phyloP scores from a whole-genome alignment of 495 filamentous ascomycete genomes.

The Aspergillus asperescens region DNA sequence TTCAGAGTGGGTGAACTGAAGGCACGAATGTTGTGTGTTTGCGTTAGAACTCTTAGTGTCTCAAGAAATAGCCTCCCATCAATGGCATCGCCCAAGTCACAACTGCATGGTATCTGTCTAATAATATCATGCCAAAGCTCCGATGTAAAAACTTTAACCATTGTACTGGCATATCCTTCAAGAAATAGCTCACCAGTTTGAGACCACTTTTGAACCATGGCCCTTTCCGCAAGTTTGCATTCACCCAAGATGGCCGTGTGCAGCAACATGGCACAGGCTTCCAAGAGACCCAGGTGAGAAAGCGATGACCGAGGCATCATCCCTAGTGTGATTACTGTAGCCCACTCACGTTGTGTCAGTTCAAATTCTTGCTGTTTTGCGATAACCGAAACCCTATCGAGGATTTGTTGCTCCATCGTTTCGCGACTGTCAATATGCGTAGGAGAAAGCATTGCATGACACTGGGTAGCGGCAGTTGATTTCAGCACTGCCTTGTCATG shows the following conservation, averaged over 20 bases:
- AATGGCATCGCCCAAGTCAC: slow-evolving; percentile 57
- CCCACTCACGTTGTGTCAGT: slow-evolving; percentile 12
- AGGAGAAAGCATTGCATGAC: neutral
- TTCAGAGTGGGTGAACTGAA: neutral
- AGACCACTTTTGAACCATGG: neutral
- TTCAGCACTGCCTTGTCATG: too few relatives aligned
- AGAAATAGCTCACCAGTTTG: neutral
- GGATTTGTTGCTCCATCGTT: neutral
- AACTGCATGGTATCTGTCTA: slow-evolving; percentile 17
- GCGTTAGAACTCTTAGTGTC: neutral
- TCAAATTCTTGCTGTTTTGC: neutral
- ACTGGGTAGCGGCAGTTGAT: too few relatives aligned
- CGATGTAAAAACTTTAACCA: slow-evolving; percentile 1
- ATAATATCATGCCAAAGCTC: slow-evolving; percentile 14
- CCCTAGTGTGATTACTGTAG: neutral
- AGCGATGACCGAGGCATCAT: neutral
- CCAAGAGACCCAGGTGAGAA: neutral
- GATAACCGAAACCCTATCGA: neutral
- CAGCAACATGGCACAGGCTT: slow-evolving; percentile 10
- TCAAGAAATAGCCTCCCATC: slow-evolving; percentile 56
- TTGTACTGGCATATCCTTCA: neutral
- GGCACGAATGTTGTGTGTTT: neutral
- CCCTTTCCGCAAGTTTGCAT: slow-evolving; percentile 11
- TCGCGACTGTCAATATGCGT: too few relatives aligned
- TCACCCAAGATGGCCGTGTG: slow-evolving; percentile 13